These are phyloP conservation scores for Plenodomus biglobosus DNA, from an alignment of 2,329 filamentous ascomycete genomes.

Conservation along the genomic window DNA sequence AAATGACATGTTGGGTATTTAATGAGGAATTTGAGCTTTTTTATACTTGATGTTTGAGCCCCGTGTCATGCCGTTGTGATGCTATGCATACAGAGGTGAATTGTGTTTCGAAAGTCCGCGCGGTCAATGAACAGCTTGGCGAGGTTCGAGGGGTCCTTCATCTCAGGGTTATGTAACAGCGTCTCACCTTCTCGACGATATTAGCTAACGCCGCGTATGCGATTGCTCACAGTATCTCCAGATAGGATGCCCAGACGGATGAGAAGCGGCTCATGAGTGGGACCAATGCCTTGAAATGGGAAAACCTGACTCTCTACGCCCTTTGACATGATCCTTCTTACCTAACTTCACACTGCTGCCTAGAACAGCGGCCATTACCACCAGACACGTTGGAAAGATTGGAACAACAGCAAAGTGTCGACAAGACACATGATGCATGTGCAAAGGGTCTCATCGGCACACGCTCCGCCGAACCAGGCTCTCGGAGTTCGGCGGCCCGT, in stretches of 20 bases:
- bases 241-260: neutral
- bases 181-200: neutral
- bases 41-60: neutral
- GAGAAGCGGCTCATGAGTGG: neutral
- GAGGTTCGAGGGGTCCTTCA: neutral
- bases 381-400: neutral
- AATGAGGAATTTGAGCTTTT: constrained; percentile 2
- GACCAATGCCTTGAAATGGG: neutral
- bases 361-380: neutral
- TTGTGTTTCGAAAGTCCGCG: neutral
- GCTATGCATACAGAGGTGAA: neutral
- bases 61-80: neutral
- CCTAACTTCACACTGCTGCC: neutral
- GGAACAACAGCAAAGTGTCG: neutral
- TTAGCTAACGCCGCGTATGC: neutral
- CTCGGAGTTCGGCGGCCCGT: constrained; percentile 2
- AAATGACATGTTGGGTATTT: constrained; percentile 4
- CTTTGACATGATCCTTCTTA: neutral
- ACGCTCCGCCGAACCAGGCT: constrained; percentile 7
- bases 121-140: neutral
- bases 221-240: neutral
- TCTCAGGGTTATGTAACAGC: neutral
- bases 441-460: constrained; percentile 1
- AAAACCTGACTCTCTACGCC: neutral
- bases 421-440: neutral